Base-by-base conservation (phyloP, 768 basidiomycete genomes). In the Solioccasus polychromus region DNA sequence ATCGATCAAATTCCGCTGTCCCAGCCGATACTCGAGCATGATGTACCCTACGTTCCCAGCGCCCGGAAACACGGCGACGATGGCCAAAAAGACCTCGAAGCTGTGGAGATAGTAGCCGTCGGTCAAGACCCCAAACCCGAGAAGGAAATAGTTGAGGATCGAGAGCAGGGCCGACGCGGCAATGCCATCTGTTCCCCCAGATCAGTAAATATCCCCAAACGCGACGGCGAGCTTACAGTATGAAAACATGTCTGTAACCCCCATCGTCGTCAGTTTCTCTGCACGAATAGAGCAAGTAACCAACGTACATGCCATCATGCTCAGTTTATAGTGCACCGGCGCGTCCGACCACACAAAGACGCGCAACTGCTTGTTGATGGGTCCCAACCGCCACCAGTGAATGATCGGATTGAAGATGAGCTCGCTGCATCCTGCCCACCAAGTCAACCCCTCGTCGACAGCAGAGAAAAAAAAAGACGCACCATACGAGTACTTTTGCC, bases 401-500 rank as follows among this genome's bases (percentile, higher is more conserved):
- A 80, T 72, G 52, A 93, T 55, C 0, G 93, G 93, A 57, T 92
- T 82, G 76, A 94, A 94, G 46, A 93, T 81, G 44, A 95, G 76
- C 63, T 87, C 61, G 23, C 61, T 61, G 32, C 61, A 61, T 0
- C 60, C 60, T 61, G 46, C 37, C 11, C 11, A 31, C n/a, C 32
- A 31, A 31, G 14, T 5, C 10, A 17, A 34, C n/a, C 11, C 6
- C 6, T 6, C 11, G 26, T 6, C 11, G 26, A 26, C 26, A 26
- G 7, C 7, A 26, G 26, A 6, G 26, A 11, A 26, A 10, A 57
- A 71, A 71, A 19, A 71, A 71, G 29, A 50, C 64, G 55, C 8
- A 58, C 84, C 87, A 64, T 88, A 89, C 0, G 85, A 71, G 51
- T 89, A 90, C 59, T 94, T 95, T 51, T 93, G 89, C 92, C 92